A percentile compares a stretch with the other conserved stretches of the same genome.
Conservation (phyloP, 2,329 filamentous ascomycete species). For the Botrytis aclada region DNA sequence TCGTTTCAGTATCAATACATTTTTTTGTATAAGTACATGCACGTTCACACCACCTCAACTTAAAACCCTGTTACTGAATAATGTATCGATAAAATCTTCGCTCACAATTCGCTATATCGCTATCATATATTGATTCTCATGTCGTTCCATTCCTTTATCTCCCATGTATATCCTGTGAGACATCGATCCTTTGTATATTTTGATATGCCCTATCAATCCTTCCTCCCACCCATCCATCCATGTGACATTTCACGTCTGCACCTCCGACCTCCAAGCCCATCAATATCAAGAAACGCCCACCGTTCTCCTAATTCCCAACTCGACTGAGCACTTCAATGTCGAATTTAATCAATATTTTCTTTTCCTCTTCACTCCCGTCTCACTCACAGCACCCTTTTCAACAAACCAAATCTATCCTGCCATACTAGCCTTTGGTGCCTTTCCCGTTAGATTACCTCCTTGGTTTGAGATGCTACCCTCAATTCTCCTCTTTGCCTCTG, state of each 20-base stretch:
- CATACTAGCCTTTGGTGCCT: conserved; percentile 25
- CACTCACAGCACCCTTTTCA: neutral
- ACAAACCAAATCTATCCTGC: conserved; percentile 26
- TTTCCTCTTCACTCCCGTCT: neutral
- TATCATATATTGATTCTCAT: neutral
- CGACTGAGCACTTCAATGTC: conserved; percentile 31
- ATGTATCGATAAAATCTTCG: neutral
- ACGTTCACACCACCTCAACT: neutral
- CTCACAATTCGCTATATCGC: neutral
- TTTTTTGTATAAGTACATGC: neutral
- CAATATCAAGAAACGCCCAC: conserved; percentile 1
- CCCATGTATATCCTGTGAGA: conserved; percentile 1
- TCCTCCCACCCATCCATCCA: neutral
- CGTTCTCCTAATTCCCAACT: conserved; percentile 18
- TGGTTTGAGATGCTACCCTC: conserved; percentile 49
- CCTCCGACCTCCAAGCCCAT: neutral
- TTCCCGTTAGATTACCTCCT: conserved; percentile 4
- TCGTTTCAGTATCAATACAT: neutral
- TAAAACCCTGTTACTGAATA: neutral
- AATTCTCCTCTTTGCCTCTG: conserved; percentile 82
- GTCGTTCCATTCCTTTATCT: no score
- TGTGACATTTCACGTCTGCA: neutral
- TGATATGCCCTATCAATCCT: neutral
- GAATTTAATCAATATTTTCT: conserved; percentile 23
- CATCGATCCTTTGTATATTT: neutral